Evolutionary conservation across 2,329 filamentous ascomycete species (phyloP), one percentile per base, ranked within the genome.

Genomic region (Purpureocillium lavendulum): DNA sequence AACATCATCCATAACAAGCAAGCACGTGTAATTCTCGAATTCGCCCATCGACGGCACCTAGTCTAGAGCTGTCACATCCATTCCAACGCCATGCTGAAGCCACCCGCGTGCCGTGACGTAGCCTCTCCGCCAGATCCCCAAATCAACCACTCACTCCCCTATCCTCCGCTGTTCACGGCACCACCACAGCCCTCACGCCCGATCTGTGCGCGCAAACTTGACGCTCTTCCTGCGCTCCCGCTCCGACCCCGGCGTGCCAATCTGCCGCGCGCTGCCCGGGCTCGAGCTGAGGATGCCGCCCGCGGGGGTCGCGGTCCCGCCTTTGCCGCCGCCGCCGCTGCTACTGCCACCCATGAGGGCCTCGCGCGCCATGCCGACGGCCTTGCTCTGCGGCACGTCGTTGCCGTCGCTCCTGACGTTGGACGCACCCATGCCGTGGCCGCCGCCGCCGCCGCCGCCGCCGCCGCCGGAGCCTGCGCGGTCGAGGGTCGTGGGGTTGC

Each of bases 161-260:
- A n/a, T n/a, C n/a, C n/a, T n/a, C n/a, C n/a, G n/a, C n/a, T n/a
- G n/a, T n/a, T n/a, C n/a, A n/a, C n/a, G n/a, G n/a, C n/a, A n/a
- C n/a, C n/a, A n/a, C n/a, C n/a, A n/a, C n/a, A n/a, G n/a, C n/a
- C n/a, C n/a, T n/a, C 30, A 43, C 4, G 16, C 49, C 15, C 49
- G 40, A 28, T 61, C 65, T 9, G 67, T 62, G 33, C 63, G 64
- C 3, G 68, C 70, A 57, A 81, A 77, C 61, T 81, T 82, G 49
- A 82, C 77, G 46, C 75, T 80, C 67, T 80, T 80, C 53, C 75
- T 66, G 46, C 75, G 64, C 53, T 80, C 77, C 42, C 73, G 57
- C 35, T 73, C 70, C 29, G 11, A 12, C 29, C 11, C 11, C 29
- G n/a, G 11, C 11, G 29, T 14, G 1, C 52, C 54, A 2, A 56